A percentile compares a stretch with the other conserved stretches of the same genome.
Conservation (phyloP, 192 early-diverging fungal species). For the Coemansia sp. region DNA sequence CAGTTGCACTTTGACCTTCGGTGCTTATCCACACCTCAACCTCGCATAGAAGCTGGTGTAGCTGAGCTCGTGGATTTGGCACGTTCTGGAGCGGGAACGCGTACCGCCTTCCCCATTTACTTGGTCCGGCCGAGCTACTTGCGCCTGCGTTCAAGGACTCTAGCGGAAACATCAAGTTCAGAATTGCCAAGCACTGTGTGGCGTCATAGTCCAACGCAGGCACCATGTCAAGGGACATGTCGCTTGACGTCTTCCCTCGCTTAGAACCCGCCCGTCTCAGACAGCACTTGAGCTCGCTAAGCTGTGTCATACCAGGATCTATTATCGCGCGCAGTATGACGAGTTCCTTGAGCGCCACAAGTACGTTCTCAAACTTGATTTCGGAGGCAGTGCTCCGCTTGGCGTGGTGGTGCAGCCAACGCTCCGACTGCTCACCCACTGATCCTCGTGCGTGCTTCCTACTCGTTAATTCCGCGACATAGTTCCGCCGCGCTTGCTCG, state of each 20-base stretch:
- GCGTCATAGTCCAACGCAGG: slow-evolving; percentile 11
- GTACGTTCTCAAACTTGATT: slow-evolving; percentile 47
- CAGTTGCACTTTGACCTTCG: slow-evolving; percentile 1
- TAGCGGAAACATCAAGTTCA: slow-evolving; percentile 53
- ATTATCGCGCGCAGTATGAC: slow-evolving; percentile 34
- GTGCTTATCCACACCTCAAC: slow-evolving; percentile 44
- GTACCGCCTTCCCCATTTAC: slow-evolving; percentile 25
- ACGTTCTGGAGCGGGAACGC: slow-evolving; percentile 42
- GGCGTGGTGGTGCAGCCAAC: slow-evolving; percentile 47
- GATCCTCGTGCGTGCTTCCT: slow-evolving; percentile 30
- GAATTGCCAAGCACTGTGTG: slow-evolving; percentile 30
- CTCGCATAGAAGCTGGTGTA: slow-evolving; percentile 44
- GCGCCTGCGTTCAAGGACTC: slow-evolving; percentile 10
- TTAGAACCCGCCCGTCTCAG: neutral
- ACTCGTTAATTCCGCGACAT: slow-evolving; percentile 18
- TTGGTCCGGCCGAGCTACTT: slow-evolving; percentile 4
- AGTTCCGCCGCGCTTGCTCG: slow-evolving; percentile 38
- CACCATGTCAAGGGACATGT: neutral
- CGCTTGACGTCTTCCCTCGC: neutral
- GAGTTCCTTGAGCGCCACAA: slow-evolving; percentile 50
- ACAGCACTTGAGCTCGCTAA: slow-evolving; percentile 21
- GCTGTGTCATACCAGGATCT: slow-evolving; percentile 2
- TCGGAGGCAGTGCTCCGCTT: slow-evolving; percentile 49
- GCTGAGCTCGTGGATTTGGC: slow-evolving; percentile 39
- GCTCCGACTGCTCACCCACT: slow-evolving; percentile 45